Evolutionary conservation across 306 rosid species (phyloP), one percentile per base, ranked within the genome.

Genomic region (Canavalia ensiformis): DNA sequence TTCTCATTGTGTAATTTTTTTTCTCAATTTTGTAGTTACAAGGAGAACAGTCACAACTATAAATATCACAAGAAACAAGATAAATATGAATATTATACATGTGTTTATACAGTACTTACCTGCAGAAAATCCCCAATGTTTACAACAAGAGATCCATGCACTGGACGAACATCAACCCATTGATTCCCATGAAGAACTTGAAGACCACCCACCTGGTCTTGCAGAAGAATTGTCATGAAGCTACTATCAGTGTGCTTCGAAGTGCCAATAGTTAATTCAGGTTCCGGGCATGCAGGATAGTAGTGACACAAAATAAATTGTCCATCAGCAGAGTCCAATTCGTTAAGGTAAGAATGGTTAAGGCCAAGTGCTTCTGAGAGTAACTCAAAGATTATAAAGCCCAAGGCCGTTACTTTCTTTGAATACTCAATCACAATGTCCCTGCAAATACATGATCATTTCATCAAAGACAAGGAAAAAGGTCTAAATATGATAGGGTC

Each of bases 141-240:
- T 2, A 85, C 72, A 6, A 81, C 60, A 9, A 85, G 85, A 54
- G 85, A 66, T 58, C 88, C 85, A 6, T 25, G 59, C 2, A 81
- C 10, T 0, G 85, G 85, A 11, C 47, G 71, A 33, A 81, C 75
- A 73, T 85, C 4, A 42, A 85, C 11, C 85, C 85, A 81, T 6
- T 68, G 55, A 45, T 67, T 52, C 30, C 68, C 46, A 41, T 63
- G 72, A 0, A 83, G 64, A 80, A 85, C 69, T 83, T 89, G 89
- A 49, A 89, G 90, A 3, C 89, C 92, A 3, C 92, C 92, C 1
- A 85, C 51, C 18, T 85, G 85, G 30, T 89, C 88, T 83, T 89
- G 89, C 2, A 87, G 79, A 67, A 89, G 89, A 41, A 89, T 46
- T 1, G 90, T 85, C 50, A 89, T 6, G 65, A 83, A 85, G 57